These are phyloP conservation scores for Suhomyces terraborum DNA, from an alignment of 1,139 yeast species.

Conservation along the genomic window DNA sequence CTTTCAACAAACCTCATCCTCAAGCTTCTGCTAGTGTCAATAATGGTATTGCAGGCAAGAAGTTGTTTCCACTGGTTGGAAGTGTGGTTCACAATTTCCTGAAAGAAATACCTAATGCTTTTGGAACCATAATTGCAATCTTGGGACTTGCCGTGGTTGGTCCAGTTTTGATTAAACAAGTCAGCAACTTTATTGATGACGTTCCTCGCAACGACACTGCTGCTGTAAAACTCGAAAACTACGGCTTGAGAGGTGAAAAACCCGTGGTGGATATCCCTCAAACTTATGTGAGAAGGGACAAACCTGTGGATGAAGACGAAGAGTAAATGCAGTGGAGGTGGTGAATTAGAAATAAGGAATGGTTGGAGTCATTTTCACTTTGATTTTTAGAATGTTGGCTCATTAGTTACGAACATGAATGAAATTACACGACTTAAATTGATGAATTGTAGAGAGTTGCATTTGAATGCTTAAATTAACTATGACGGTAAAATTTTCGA, in stretches of 20 bases:
- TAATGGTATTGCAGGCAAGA: slow-evolving; percentile 8
- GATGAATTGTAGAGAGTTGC: too few relatives aligned
- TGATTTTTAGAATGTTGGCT: not conserved
- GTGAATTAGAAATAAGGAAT: too few relatives aligned
- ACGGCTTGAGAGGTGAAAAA: slow-evolving; percentile 14
- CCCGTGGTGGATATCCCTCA: slow-evolving; percentile 24
- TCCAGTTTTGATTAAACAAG: slow-evolving; percentile 19
- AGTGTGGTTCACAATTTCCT: slow-evolving; percentile 8
- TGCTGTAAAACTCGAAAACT: slow-evolving; percentile 18
- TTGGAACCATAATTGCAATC: slow-evolving; percentile 18
- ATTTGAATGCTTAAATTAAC: too few relatives aligned
- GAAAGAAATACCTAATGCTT: slow-evolving; percentile 19
- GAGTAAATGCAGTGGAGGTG: too few relatives aligned
- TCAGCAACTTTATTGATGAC: slow-evolving; percentile 16
- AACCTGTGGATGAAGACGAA: slow-evolving; percentile 19
- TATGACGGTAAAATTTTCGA: too few relatives aligned
- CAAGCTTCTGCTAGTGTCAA: slow-evolving; percentile 6
- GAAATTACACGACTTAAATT: not conserved
- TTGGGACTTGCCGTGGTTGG: slow-evolving; percentile 19
- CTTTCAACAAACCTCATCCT: slow-evolving; percentile 6
- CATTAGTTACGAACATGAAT: not conserved
- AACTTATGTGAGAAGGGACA: slow-evolving; percentile 21
- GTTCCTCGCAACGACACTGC: slow-evolving; percentile 19
- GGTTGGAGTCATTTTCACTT: not conserved
- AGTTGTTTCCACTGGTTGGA: not conserved